Evolutionary conservation across 2,329 filamentous ascomycete genomes (phyloP).

Genomic region (Aureobasidium pullulans): DNA sequence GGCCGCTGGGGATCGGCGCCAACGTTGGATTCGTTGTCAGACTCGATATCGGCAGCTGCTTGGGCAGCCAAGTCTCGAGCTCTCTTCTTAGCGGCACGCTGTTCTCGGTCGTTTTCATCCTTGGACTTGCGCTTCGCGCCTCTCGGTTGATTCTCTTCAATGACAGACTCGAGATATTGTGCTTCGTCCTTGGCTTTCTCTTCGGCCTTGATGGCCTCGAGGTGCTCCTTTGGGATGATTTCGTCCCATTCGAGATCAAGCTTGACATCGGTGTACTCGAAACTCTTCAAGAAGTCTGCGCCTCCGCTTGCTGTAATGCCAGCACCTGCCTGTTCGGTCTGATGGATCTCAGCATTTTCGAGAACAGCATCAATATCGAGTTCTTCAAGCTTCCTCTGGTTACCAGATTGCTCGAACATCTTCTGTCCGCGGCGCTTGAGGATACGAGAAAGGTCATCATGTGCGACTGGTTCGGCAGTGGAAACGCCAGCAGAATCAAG

Average conservation of each 20-base stretch:
- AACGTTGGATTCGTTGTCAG: slow-evolving; percentile 40
- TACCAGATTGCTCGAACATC: slow-evolving; percentile 96
- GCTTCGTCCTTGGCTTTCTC: slow-evolving; percentile 80
- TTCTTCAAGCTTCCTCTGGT: slow-evolving; percentile 93
- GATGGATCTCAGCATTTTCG: slow-evolving; percentile 93
- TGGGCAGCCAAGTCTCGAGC: slow-evolving; percentile 58
- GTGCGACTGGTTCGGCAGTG: slow-evolving; percentile 73
- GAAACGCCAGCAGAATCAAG: slow-evolving; percentile 55
- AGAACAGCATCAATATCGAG: slow-evolving; percentile 96
- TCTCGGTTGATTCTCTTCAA: slow-evolving; percentile 79
- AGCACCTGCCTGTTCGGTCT: slow-evolving; percentile 90
- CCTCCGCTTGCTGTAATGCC: slow-evolving; percentile 92
- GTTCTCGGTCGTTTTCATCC: slow-evolving; percentile 57
- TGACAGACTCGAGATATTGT: slow-evolving; percentile 70
- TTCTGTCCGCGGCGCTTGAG: slow-evolving; percentile 97
- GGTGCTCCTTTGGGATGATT: slow-evolving; percentile 89
- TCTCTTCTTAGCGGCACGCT: slow-evolving; percentile 62
- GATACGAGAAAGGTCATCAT: slow-evolving; percentile 92
- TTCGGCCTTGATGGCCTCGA: slow-evolving; percentile 81
- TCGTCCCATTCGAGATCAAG: slow-evolving; percentile 96
- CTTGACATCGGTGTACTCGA: slow-evolving; percentile 95
- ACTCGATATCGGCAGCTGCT: slow-evolving; percentile 52
- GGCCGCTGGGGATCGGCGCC: slow-evolving; percentile 77
- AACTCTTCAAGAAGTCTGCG: slow-evolving; percentile 85
- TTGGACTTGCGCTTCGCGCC: slow-evolving; percentile 52